phyloP scores from a whole-genome alignment of 2,329 filamentous ascomycete species.

The Zymoseptoria pseudotritici region DNA sequence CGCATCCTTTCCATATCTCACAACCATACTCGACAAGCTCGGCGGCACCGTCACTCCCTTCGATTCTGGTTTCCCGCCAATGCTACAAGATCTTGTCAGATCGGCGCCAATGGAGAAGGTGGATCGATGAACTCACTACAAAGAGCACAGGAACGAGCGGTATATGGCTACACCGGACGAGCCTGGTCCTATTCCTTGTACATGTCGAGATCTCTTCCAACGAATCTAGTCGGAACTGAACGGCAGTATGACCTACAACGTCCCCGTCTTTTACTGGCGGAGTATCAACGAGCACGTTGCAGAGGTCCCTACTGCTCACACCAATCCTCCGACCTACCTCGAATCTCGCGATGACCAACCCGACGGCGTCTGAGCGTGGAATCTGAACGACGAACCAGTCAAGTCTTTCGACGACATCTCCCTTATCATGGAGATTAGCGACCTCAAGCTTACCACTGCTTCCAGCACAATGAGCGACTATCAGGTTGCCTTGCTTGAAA shows the following conservation, averaged over 20 bases:
- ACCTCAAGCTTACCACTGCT: slow-evolving; percentile 78
- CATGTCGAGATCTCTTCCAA: slow-evolving; percentile 92
- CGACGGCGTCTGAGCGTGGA: slow-evolving; percentile 94
- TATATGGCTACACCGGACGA: slow-evolving; percentile 85
- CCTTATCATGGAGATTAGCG: slow-evolving; percentile 82
- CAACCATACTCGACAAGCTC: not conserved
- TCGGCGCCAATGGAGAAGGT: no score
- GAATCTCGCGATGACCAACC: slow-evolving; percentile 96
- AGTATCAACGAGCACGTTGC: slow-evolving; percentile 99
- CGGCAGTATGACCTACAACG: slow-evolving; percentile 90
- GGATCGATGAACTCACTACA: slow-evolving; percentile 48
- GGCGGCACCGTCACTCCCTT: not conserved
- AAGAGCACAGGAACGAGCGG: slow-evolving; percentile 97
- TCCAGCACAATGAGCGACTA: slow-evolving; percentile 99
- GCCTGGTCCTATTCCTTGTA: slow-evolving; percentile 86
- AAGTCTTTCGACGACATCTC: slow-evolving; percentile 80
- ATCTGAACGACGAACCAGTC: slow-evolving; percentile 87
- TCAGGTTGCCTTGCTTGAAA: not conserved
- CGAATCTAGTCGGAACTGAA: slow-evolving; percentile 79
- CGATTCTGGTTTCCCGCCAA: not conserved
- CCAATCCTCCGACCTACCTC: slow-evolving; percentile 78
- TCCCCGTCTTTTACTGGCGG: slow-evolving; percentile 96
- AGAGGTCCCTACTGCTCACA: slow-evolving; percentile 76
- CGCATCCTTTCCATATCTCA: no score
- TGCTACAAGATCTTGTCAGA: no score